Conservation (phyloP, 139 green algal genomes). For the Prasinococcaceae sp. region DNA sequence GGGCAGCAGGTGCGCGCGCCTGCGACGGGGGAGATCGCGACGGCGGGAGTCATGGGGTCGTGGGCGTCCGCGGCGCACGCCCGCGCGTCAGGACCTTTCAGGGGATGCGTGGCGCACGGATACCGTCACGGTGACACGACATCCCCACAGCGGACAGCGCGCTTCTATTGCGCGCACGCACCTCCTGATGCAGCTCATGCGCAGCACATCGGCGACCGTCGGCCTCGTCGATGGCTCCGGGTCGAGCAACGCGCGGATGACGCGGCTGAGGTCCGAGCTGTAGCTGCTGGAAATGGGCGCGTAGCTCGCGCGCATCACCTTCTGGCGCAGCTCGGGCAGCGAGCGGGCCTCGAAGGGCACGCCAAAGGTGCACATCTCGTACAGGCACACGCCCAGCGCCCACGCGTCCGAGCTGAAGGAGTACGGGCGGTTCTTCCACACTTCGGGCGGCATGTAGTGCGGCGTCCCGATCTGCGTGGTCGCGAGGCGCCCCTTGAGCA, state of each 20-base stretch:
- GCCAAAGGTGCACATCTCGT: slow-evolving; percentile 64
- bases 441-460: slow-evolving; percentile 71
- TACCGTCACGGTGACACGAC: too few species aligned
- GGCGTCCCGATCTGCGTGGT: slow-evolving; percentile 62
- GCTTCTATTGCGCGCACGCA: too few species aligned
- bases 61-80: too few species aligned
- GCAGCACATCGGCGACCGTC: neutral
- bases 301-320: slow-evolving; percentile 31
- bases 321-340: slow-evolving; percentile 43
- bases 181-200: too few species aligned
- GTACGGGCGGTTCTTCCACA: slow-evolving; percentile 62
- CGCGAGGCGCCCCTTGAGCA: slow-evolving; percentile 50
- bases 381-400: slow-evolving; percentile 66
- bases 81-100: too few species aligned
- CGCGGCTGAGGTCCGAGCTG: slow-evolving; percentile 30
- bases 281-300: slow-evolving; percentile 36
- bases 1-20: slow-evolving; percentile 6
- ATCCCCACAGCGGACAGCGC: too few species aligned
- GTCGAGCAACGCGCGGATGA: slow-evolving; percentile 41
- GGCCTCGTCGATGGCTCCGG: slow-evolving; percentile 27
- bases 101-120: too few species aligned
- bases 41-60: too few species aligned
- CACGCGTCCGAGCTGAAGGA: slow-evolving; percentile 62
- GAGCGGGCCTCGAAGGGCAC: slow-evolving; percentile 50
- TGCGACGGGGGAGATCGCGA: neutral